Evolutionary conservation across 805 yeast genomes (phyloP), one percentile per base, ranked within the genome.

Genomic region (Lipomyces mesembrius): DNA sequence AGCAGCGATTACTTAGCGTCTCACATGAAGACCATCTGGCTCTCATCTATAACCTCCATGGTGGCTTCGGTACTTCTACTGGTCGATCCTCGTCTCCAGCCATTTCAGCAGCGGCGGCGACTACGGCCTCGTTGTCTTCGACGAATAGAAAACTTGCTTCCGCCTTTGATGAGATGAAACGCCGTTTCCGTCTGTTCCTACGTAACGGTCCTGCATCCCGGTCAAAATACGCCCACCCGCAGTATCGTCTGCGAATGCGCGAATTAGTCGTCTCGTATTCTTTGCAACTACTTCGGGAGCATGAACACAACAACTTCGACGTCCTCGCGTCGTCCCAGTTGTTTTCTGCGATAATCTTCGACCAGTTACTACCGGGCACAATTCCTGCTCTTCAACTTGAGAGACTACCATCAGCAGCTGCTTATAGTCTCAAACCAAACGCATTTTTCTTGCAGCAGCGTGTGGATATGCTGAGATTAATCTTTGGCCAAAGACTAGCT

Each of bases 341-440:
- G n/a, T 68, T 68, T 56, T 68, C 71, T 11, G 69, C 66, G 14
- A 43, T 66, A 9, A 43, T 68, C 29, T 68, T 68, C 53, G 71
- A 68, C 61, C 71, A 68, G 39, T 57, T 66, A 22, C 60, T 68
- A 11, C 71, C 71, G 6, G 69, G 67, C 27, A 66, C 67, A 22
- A 32, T 65, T 5, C 71, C 71, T 8, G 49, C 52, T 27, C 61
- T 63, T 5, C 61, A 63, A 4, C 32, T 68, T 43, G 70, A 57
- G 49, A 62, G 67, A 14, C 61, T 66, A 14, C 70, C 70, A 4
- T 58, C 70, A 1, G 65, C 69, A 14, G 49, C 67, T n/a, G 69
- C 71, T 8, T 65, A 43, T 52, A 65, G 70, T 4, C 54, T 66
- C 46, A 62, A 66, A 55, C 71, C 69, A 20, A 56, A 60, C 20